phyloP scores from a whole-genome alignment of 148 eudicot genomes.

The Euryodendron excelsum region DNA sequence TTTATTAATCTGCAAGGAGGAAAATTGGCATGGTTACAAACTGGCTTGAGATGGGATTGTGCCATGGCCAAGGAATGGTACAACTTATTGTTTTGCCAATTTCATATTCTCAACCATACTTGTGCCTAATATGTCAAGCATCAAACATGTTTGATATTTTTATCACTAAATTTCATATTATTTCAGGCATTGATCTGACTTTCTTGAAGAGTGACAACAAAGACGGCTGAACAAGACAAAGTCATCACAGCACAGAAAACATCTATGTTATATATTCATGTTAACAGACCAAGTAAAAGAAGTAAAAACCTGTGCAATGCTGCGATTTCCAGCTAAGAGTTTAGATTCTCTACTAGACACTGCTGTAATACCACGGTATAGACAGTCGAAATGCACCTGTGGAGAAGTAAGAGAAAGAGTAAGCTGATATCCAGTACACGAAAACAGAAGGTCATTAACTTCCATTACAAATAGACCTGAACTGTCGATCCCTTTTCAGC shows the following conservation, averaged over 20 bases:
- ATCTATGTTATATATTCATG: not conserved
- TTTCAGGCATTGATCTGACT: conserved; percentile 3
- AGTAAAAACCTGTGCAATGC: conserved; percentile 74
- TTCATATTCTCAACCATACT: not conserved
- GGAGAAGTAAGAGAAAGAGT: conserved; percentile 16
- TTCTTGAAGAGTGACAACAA: not conserved
- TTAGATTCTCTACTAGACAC: conserved; percentile 98
- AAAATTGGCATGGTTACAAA: not conserved
- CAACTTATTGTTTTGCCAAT: not conserved
- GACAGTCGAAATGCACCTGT: conserved; percentile 95
- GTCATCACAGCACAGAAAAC: not conserved
- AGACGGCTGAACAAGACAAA: not conserved
- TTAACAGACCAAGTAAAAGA: conserved; percentile 6
- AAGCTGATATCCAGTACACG: conserved; percentile 11
- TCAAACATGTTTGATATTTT: not conserved
- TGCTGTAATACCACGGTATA: conserved; percentile 81
- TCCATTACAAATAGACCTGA: conserved; percentile 54
- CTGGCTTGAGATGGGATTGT: not conserved
- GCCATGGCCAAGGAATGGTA: not conserved
- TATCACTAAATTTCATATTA: not conserved
- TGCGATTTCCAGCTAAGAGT: conserved; percentile 93
- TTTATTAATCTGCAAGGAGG: not conserved
- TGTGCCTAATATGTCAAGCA: not conserved
- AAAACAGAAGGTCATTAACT: not conserved
- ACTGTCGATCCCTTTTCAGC: conserved; percentile 84